Evolutionary conservation across 2,329 filamentous ascomycete genomes (phyloP).

Genomic region (Pyricularia pennisetigena): DNA sequence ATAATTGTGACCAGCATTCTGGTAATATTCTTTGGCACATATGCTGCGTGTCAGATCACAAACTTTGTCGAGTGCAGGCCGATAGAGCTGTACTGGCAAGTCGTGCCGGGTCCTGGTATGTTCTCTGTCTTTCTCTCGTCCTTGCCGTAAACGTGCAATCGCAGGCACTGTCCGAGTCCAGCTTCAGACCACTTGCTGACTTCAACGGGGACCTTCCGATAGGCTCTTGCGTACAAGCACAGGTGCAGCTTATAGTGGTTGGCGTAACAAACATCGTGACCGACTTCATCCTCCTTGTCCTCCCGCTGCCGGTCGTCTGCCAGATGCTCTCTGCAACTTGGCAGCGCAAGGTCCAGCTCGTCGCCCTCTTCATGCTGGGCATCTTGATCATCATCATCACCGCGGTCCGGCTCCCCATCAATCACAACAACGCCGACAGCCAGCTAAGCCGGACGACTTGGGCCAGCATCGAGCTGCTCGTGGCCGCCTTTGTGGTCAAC

Average conservation of each 20-base stretch:
- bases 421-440: background rate
- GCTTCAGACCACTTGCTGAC: background rate
- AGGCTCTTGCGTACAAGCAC: background rate
- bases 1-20: background rate
- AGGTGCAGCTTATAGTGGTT: background rate
- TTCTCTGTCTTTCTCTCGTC: background rate
- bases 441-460: constrained; percentile 2
- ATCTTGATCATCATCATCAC: constrained; percentile 38
- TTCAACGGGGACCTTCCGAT: background rate
- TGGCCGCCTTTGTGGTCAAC: constrained; percentile 3
- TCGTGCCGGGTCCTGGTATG: constrained; percentile 1
- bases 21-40: constrained; percentile 1
- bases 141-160: too few species aligned
- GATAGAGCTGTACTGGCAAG: constrained; percentile 3
- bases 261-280: constrained; percentile 20
- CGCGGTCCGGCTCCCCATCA: constrained; percentile 32
- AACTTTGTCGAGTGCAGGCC: constrained; percentile 3
- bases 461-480: constrained; percentile 3
- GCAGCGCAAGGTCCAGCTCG: constrained; percentile 18
- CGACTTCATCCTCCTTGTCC: constrained; percentile 23
- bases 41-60: background rate
- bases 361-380: constrained; percentile 24
- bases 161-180: too few species aligned
- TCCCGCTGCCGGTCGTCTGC: constrained; percentile 23
- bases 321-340: background rate